These are phyloP conservation scores for Psilocybe sp. DNA, from an alignment of 768 basidiomycete species.

Conservation along the genomic window DNA sequence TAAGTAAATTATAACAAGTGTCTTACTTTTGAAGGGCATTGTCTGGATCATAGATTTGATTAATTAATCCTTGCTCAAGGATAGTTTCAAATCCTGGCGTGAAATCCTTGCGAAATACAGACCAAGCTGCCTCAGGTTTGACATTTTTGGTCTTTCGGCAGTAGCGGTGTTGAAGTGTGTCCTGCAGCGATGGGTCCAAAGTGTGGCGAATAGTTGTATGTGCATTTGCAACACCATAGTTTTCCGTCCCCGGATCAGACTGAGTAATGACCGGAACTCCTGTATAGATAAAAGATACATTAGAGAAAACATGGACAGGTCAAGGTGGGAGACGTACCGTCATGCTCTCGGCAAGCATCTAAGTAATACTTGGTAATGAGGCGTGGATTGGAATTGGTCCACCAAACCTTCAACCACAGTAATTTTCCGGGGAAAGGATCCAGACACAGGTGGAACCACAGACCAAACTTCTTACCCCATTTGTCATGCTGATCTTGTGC, in stretches of 20 bases:
- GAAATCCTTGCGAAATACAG: slow-evolving; percentile 27
- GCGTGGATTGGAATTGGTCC: slow-evolving; percentile 35
- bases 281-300: slow-evolving; percentile 14
- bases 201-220: slow-evolving; percentile 36
- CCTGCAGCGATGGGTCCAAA: slow-evolving; percentile 34
- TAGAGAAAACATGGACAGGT: slow-evolving; percentile 1
- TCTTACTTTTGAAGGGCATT: slow-evolving; percentile 21
- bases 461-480: slow-evolving; percentile 32
- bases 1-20: not conserved
- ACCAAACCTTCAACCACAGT: slow-evolving; percentile 39
- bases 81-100: slow-evolving; percentile 33
- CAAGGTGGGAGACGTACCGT: slow-evolving; percentile 9
- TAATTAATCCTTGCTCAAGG: slow-evolving; percentile 25
- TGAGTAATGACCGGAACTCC: slow-evolving; percentile 39
- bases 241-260: slow-evolving; percentile 42
- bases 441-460: slow-evolving; percentile 29
- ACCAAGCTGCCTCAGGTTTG: slow-evolving; percentile 42
- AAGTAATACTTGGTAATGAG: slow-evolving; percentile 34
- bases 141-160: slow-evolving; percentile 35
- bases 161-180: slow-evolving; percentile 40
- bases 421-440: slow-evolving; percentile 33
- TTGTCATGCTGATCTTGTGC: slow-evolving; percentile 46
- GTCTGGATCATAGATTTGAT: slow-evolving; percentile 25
- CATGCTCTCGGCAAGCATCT: slow-evolving; percentile 16
- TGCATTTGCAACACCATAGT: slow-evolving; percentile 41